Evolutionary conservation across 495 filamentous ascomycete genomes (phyloP).

Genomic region (Podospora comata): DNA sequence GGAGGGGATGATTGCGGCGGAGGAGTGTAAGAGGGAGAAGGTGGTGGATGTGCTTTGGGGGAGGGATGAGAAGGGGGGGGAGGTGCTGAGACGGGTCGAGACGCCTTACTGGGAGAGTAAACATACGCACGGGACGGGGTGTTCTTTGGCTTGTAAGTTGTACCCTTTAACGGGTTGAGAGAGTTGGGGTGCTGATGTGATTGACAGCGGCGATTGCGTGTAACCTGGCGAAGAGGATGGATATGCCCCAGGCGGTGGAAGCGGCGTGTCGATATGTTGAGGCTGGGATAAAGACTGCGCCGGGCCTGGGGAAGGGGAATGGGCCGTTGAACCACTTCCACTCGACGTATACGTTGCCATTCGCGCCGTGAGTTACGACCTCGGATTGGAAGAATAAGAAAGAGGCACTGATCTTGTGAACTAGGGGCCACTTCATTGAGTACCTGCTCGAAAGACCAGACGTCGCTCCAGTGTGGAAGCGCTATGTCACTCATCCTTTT

Average conservation of each 20-base stretch:
- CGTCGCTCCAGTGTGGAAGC: slow-evolving; percentile 65
- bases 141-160: slow-evolving; percentile 80
- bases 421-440: slow-evolving; percentile 76
- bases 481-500: slow-evolving; percentile 76
- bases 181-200: not conserved
- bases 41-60: slow-evolving; percentile 76
- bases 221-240: slow-evolving; percentile 65
- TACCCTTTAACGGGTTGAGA: not conserved
- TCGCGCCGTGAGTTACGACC: slow-evolving; percentile 64
- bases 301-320: slow-evolving; percentile 70
- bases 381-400: not conserved
- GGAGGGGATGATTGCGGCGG: slow-evolving; percentile 52
- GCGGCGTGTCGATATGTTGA: slow-evolving; percentile 76
- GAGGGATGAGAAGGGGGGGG: slow-evolving; percentile 7
- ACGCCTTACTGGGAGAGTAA: slow-evolving; percentile 63
- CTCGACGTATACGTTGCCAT: slow-evolving; percentile 73
- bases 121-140: slow-evolving; percentile 95
- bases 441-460: slow-evolving; percentile 75
- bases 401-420: not conserved
- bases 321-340: slow-evolving; percentile 96
- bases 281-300: slow-evolving; percentile 74
- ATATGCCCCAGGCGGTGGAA: slow-evolving; percentile 61
- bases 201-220: slow-evolving; percentile 76
- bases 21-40: slow-evolving; percentile 55
- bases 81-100: slow-evolving; percentile 52